Percentiles rank a stretch among this genome's conserved stretches.
Evolutionary conservation across 2,329 filamentous ascomycete species (phyloP).

Genomic region (Botrytis paeoniae): DNA sequence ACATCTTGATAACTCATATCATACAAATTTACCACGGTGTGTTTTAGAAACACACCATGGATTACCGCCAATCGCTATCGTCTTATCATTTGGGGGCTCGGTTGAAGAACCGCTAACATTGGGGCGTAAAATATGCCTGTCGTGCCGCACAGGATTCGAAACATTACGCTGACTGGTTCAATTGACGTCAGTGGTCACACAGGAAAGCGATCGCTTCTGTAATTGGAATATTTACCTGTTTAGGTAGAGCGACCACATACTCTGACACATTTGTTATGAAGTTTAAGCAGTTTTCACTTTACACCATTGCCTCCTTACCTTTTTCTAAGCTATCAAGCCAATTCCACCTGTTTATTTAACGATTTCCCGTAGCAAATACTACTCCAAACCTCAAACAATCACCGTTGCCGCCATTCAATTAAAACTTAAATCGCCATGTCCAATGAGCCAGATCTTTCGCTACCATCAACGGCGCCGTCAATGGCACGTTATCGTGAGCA

Average conservation of each 20-base stretch:
- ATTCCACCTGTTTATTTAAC: neutral
- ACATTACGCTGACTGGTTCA: neutral
- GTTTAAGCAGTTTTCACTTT: neutral
- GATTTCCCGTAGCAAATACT: neutral
- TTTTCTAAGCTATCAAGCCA: neutral
- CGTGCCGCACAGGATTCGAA: neutral
- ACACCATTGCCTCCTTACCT: neutral
- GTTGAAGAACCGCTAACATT: too few relatives aligned
- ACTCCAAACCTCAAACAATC: neutral
- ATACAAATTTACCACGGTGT: neutral
- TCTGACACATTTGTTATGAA: neutral
- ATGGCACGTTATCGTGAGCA: neutral
- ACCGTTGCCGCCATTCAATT: neutral
- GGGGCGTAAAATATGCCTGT: too few relatives aligned
- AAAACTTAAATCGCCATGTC: neutral
- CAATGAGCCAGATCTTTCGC: neutral
- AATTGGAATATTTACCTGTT: neutral
- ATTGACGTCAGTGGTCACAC: neutral
- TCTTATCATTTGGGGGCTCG: too few relatives aligned
- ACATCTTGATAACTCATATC: neutral
- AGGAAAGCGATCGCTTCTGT: neutral
- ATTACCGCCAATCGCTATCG: too few relatives aligned
- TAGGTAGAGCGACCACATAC: neutral
- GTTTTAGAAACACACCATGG: neutral
- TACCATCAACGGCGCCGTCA: neutral